phyloP scores from a whole-genome alignment of 345 rosid species.

The Odontarrhena argentea region DNA sequence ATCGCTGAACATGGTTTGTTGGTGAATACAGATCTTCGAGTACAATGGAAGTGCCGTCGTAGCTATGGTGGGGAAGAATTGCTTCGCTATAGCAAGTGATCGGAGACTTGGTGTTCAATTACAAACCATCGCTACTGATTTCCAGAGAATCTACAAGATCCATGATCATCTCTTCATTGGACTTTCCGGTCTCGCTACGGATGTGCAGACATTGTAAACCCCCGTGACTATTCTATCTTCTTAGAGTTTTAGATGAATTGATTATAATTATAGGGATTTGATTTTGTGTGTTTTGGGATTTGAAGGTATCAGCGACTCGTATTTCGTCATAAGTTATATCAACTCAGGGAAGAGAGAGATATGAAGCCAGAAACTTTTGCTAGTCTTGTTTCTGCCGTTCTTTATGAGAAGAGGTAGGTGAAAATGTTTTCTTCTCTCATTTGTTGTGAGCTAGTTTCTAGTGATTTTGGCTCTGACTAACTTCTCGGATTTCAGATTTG shows the following conservation, averaged over 20 bases:
- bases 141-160: constrained; percentile 71
- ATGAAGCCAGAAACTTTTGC: constrained; percentile 99
- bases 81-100: constrained; percentile 97
- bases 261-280: neutral
- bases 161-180: constrained; percentile 85
- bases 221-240: neutral
- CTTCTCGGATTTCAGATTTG: constrained; percentile 60
- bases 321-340: constrained; percentile 84
- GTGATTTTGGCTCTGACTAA: neutral
- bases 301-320: constrained; percentile 89
- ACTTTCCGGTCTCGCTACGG: constrained; percentile 91
- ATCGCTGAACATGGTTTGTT: neutral
- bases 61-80: constrained; percentile 98
- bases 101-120: constrained; percentile 87
- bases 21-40: constrained; percentile 73
- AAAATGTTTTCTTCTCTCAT: neutral
- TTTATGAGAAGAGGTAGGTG: constrained; percentile 85
- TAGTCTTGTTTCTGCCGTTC: constrained; percentile 87
- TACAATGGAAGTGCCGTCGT: constrained; percentile 96
- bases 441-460: neutral
- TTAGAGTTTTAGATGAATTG: neutral
- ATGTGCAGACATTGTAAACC: constrained; percentile 77
- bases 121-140: constrained; percentile 92
- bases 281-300: constrained; percentile 14
- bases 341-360: constrained; percentile 91